Evolutionary conservation across 2,329 filamentous ascomycete genomes (phyloP), one percentile per base, ranked within the genome.

Genomic region (Paraphoma chrysanthemicola): DNA sequence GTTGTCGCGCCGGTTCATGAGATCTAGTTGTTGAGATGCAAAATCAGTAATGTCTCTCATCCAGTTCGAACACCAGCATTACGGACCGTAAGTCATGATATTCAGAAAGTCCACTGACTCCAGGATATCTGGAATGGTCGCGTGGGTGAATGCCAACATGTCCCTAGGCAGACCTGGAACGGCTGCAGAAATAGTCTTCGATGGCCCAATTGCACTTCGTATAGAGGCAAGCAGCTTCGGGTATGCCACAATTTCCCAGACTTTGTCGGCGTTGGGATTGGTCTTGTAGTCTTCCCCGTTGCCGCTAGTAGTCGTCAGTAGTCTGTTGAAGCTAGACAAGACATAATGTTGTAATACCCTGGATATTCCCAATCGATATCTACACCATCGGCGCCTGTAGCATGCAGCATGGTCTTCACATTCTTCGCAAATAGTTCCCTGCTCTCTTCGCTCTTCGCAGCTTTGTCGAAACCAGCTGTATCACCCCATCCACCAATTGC

Each of bases 401-500:
- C 44, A 10, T 84, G 77, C 1, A 92, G 79, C 85, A 91, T 89
- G 18, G 76, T 75, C 6, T 82, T 85, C 0, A 92, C 82, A 57
- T 90, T 90, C 46, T 80, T 79, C 3, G 89, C 87, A 76, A 89
- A 93, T 1, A 76, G 23, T 33, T 54, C 51, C 18, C 78, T 64
- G 79, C 78, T 44, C 85, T 82, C 6, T 0, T 82, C 79, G 3
- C 81, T 81, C 48, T 78, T 81, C 1, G 87, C 86, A 0, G 84
- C 89, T 0, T 48, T 72, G 0, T 85, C 82, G 63, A 91, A 92
- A 0, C 88, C 88, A 4, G 75, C 73, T 0, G 83, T 87, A 54
- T 91, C 87, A 0, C 88, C 89, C 90, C 90, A 92, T 48, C 90
- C 90, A 11, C 90, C 90, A 61, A 92, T 87, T 7, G 90, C 89